Conservation (phyloP, 306 rosid genomes). For the Cicer chorassanicum region DNA sequence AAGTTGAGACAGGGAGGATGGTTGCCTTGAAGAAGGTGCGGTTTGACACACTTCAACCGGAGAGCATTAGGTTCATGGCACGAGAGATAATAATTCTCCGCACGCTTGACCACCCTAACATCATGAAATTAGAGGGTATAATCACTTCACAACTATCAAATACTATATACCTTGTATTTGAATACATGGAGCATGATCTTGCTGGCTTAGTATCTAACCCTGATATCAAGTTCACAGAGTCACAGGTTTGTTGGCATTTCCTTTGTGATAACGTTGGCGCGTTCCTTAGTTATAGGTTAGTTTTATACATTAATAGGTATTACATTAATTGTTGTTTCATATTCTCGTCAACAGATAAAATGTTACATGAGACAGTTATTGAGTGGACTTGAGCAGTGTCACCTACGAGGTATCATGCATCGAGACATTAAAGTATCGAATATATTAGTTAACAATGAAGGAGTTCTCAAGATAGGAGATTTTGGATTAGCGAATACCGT, state of each 20-base stretch:
- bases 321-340: constrained; percentile 29
- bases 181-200: constrained; percentile 99
- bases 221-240: constrained; percentile 69
- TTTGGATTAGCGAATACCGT: constrained; percentile 89
- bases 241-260: constrained; percentile 68
- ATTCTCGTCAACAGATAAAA: constrained; percentile 60
- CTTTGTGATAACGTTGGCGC: constrained; percentile 1
- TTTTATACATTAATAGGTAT: too few relatives aligned
- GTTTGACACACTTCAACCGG: constrained; percentile 77
- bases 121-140: constrained; percentile 88
- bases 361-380: constrained; percentile 95
- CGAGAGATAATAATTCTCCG: constrained; percentile 90
- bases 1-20: constrained; percentile 77
- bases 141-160: constrained; percentile 77
- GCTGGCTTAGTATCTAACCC: constrained; percentile 83
- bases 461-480: constrained; percentile 86
- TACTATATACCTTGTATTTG: constrained; percentile 92
- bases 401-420: constrained; percentile 85
- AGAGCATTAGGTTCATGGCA: constrained; percentile 93
- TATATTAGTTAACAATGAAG: constrained; percentile 86
- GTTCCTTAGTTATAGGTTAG: not conserved
- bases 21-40: constrained; percentile 95
- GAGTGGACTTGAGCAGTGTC: constrained; percentile 94
- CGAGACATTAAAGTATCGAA: constrained; percentile 91
- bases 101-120: constrained; percentile 92